These are phyloP conservation scores for Zymoseptoria crescenta DNA, from an alignment of 2,329 filamentous ascomycete genomes.

Conservation along the genomic window DNA sequence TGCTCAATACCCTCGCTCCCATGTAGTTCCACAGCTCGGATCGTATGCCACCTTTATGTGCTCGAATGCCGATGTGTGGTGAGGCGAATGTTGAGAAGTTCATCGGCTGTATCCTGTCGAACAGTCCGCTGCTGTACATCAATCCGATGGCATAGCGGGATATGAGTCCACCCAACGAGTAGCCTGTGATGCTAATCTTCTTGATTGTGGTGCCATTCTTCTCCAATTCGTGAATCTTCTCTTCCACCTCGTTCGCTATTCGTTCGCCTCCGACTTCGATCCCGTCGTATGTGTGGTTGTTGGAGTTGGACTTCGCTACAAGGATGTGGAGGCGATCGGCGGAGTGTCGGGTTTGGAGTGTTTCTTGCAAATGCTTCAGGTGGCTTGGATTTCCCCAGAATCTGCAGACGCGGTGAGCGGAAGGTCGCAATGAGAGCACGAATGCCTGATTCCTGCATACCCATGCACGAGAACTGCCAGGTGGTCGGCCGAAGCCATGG, in stretches of 20 bases:
- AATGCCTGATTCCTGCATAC: conserved; percentile 38
- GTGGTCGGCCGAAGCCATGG: conserved; percentile 43
- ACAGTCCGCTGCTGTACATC: conserved; percentile 69
- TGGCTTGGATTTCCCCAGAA: conserved; percentile 75
- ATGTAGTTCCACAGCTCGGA: conserved; percentile 62
- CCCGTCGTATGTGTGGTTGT: conserved; percentile 61
- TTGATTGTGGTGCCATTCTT: conserved; percentile 61
- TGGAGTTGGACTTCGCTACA: conserved; percentile 63
- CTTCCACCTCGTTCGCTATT: conserved; percentile 55
- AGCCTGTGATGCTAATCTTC: conserved; percentile 81
- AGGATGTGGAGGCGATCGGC: conserved; percentile 62
- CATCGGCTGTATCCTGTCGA: conserved; percentile 72
- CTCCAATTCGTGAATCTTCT: conserved; percentile 47
- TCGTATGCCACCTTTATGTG: conserved; percentile 36
- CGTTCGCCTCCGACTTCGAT: conserved; percentile 63
- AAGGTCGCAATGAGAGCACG: background rate
- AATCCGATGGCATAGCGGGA: conserved; percentile 80
- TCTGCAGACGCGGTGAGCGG: conserved; percentile 29
- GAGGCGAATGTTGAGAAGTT: conserved; percentile 93
- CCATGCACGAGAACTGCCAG: conserved; percentile 71
- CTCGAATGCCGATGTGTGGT: conserved; percentile 54
- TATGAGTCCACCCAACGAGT: conserved; percentile 81
- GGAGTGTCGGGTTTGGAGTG: conserved; percentile 53
- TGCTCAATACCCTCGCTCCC: conserved; percentile 70
- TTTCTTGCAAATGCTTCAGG: conserved; percentile 59